phyloP scores from a whole-genome alignment of 2,329 filamentous ascomycete species.

The Trichophyton rubrum region DNA sequence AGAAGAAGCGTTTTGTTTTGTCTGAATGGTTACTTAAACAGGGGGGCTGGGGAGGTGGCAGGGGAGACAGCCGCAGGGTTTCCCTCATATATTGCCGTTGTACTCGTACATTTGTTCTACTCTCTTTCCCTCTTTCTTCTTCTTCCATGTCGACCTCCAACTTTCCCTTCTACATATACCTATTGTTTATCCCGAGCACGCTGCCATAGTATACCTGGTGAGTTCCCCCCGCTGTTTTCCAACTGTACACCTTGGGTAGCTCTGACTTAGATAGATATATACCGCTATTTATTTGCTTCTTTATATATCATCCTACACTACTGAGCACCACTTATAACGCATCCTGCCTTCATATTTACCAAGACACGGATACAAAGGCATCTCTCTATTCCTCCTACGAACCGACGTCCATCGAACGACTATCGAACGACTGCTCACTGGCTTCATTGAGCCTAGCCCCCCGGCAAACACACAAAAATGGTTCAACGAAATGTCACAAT shows the following conservation, averaged over 20 bases:
- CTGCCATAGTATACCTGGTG: background rate
- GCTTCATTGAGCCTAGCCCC: no score
- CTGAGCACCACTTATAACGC: background rate
- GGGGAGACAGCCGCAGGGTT: background rate
- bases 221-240: background rate
- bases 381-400: background rate
- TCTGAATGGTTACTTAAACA: background rate
- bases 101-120: background rate
- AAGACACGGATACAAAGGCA: background rate
- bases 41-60: background rate
- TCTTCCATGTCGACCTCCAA: background rate
- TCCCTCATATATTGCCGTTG: background rate
- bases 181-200: background rate
- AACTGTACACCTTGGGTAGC: background rate
- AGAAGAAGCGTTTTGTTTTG: background rate
- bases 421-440: background rate
- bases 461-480: slow-evolving; percentile 19
- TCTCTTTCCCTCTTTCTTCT: background rate
- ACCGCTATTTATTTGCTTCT: background rate
- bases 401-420: background rate
- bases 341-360: background rate
- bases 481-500: slow-evolving; percentile 37
- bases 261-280: background rate
- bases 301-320: background rate
- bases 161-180: background rate